These are phyloP conservation scores for Salix purpurea DNA, from an alignment of 345 rosid genomes.

Conservation along the genomic window DNA sequence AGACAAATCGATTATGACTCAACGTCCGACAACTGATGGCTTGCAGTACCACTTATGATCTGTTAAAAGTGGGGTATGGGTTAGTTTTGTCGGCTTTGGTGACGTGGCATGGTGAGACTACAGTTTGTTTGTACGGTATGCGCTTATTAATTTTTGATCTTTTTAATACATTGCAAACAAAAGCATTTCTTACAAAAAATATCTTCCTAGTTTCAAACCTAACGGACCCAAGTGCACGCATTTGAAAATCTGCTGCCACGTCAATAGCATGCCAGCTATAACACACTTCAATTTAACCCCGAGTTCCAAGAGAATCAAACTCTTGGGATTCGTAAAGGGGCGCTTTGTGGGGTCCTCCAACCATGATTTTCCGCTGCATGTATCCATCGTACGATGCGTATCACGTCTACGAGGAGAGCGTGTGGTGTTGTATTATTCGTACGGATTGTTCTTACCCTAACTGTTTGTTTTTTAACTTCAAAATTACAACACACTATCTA, in stretches of 20 bases:
- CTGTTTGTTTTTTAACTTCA: background rate
- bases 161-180: too few species aligned
- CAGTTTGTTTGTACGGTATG: too few species aligned
- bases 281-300: conserved; percentile 24
- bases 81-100: conserved; percentile 22
- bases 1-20: background rate
- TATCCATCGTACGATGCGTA: conserved; percentile 17
- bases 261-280: conserved; percentile 46
- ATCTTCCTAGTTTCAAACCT: background rate
- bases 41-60: conserved; percentile 4
- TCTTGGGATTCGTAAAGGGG: conserved; percentile 28
- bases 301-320: conserved; percentile 38
- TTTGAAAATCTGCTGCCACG: conserved; percentile 18
- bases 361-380: conserved; percentile 36
- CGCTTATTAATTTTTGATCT: too few species aligned
- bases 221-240: conserved; percentile 33
- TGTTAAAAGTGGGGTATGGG: background rate
- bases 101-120: conserved; percentile 16
- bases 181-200: too few species aligned
- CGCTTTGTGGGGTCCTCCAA: background rate
- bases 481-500: too few species aligned
- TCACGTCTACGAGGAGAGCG: background rate
- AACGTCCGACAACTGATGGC: conserved; percentile 9
- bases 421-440: background rate
- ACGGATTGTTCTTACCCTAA: background rate